Conservation (phyloP, 2,329 filamentous ascomycete genomes). For the Arthrobotrys iridis region DNA sequence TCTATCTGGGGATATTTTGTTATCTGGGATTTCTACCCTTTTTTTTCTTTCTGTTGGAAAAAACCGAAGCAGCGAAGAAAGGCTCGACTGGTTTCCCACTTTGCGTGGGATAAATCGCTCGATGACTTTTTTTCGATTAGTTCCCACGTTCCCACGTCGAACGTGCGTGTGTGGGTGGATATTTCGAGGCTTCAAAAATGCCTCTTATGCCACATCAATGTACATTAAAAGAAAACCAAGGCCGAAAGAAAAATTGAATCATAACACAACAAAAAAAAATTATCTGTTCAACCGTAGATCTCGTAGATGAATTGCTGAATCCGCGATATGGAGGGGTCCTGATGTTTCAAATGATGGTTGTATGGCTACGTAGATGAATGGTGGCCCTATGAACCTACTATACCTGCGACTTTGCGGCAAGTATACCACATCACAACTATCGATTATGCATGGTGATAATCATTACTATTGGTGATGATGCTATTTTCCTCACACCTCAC, state of each 20-base stretch:
- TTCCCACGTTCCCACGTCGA: slow-evolving; percentile 20
- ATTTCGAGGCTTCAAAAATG: slow-evolving; percentile 25
- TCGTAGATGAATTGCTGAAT: slow-evolving; percentile 45
- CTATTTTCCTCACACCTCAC: background rate
- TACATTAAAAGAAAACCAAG: slow-evolving; percentile 40
- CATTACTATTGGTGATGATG: slow-evolving; percentile 14
- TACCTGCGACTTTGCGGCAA: background rate
- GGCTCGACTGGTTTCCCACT: background rate
- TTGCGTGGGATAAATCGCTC: background rate
- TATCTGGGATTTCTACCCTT: slow-evolving; percentile 19
- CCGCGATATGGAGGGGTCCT: slow-evolving; percentile 29
- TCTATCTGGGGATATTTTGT: slow-evolving; percentile 26
- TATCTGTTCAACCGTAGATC: slow-evolving; percentile 38
- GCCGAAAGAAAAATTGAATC: slow-evolving; percentile 23
- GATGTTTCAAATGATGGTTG: slow-evolving; percentile 4
- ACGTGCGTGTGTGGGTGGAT: slow-evolving; percentile 22
- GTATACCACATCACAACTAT: background rate
- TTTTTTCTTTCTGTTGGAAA: background rate
- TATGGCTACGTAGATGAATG: slow-evolving; percentile 1
- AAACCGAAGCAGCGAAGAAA: background rate
- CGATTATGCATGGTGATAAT: slow-evolving; percentile 23
- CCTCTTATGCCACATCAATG: slow-evolving; percentile 43
- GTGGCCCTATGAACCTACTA: background rate
- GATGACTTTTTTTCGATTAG: slow-evolving; percentile 25
- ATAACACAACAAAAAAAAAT: background rate